Base-by-base conservation (phyloP, 805 yeast species). In the Cyberlindnera nakhonratchasimensis region DNA sequence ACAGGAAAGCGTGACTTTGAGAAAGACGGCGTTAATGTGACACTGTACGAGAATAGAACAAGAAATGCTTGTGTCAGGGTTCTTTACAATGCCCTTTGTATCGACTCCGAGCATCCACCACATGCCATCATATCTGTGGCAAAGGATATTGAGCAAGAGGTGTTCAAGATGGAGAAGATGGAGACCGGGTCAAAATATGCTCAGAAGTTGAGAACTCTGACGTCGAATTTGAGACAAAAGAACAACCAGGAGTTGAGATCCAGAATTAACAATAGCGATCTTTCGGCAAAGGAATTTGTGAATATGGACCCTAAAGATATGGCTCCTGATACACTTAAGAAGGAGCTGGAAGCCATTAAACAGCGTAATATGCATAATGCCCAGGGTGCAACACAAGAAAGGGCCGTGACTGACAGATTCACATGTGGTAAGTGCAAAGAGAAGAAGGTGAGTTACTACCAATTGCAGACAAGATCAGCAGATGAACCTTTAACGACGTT, bases 401-500 rank as follows among this genome's bases (percentile, higher is more conserved):
- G 97, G 55, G 96, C 98, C 1, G 89, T 88, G 29, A 93, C 99
- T 7, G 98, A 91, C 64, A 75, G 98, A 64, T 93, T 93, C 64
- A 84, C 95, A 2, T 93, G 99, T 67, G 97, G 98, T 38, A 93
- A 91, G 65, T 93, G 99, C 77, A 93, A 91, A 67, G 91, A 89
- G 63, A 89, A 90, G 74, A 89, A 88, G 71, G 99, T 93, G 31
- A 85, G 95, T 54, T 93, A 93, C 64, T 91, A 90, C 66, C 99
- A 93, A 69, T 77, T 93, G 83, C 99, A 93, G 72, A 93, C 99
- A 25, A 76, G 99, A 66, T 86, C 96, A 44, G 99, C 99, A 16
- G 99, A 93, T 78, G 99, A 93, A 67, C 99, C 99, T 46, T 76
- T 93, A 58, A 93, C 99, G 7, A 93, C 99, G 1, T 93, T 93